Conservation (phyloP, 257 asterid genomes). For the Capsicum pubescens region DNA sequence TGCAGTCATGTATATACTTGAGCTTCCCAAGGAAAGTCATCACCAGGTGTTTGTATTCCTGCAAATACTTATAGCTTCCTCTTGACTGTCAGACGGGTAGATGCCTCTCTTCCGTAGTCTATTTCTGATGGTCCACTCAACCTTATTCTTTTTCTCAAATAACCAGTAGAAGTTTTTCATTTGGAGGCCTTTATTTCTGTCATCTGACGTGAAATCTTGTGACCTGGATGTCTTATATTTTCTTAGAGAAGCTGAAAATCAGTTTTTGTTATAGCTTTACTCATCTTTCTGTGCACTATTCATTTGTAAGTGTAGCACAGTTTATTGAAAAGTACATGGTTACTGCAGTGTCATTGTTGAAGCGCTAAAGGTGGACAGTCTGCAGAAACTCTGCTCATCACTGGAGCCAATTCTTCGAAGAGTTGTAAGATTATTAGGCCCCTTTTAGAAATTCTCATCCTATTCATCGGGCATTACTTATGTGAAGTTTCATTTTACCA, state of each 20-base stretch:
- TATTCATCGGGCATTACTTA: constrained; percentile 16
- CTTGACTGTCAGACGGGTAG: background rate
- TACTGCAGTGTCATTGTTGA: constrained; percentile 92
- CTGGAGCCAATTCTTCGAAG: constrained; percentile 95
- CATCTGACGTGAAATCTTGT: background rate
- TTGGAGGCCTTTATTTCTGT: constrained; percentile 2
- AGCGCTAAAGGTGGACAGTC: constrained; percentile 92
- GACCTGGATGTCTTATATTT: constrained; percentile 9
- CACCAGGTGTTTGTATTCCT: constrained; percentile 4
- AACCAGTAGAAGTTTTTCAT: constrained; percentile 4
- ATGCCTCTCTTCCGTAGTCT: background rate
- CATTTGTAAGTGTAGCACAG: constrained; percentile 6
- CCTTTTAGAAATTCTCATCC: constrained; percentile 25
- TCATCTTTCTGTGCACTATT: background rate
- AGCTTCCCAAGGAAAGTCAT: background rate
- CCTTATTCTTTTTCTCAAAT: background rate
- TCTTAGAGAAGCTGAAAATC: constrained; percentile 5
- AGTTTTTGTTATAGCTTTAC: background rate
- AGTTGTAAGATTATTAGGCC: constrained; percentile 71
- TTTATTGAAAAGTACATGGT: constrained; percentile 38
- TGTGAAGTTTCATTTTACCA: background rate
- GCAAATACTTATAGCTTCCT: constrained; percentile 17
- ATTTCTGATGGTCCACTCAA: constrained; percentile 7
- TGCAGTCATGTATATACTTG: background rate
- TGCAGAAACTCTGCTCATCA: constrained; percentile 95